A percentile compares a stretch with the other conserved stretches of the same genome.
These are phyloP conservation scores for Candida boidinii DNA, from an alignment of 805 yeast genomes.

Conservation along the genomic window DNA sequence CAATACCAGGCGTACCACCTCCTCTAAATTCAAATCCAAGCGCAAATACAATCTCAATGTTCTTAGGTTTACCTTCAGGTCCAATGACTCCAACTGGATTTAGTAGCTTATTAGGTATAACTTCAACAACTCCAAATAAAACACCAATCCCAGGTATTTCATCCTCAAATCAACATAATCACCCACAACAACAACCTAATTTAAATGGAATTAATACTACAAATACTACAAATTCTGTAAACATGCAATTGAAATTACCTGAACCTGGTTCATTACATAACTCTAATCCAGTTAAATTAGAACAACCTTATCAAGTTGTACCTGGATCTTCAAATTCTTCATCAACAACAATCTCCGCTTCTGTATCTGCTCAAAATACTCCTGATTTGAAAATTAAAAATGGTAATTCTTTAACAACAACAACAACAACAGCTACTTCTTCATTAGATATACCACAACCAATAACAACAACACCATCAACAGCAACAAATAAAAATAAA, in stretches of 20 bases:
- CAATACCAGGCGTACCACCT: conserved; percentile 31
- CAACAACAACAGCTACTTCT: conserved; percentile 4
- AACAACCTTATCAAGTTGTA: too few species aligned
- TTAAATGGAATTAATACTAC: too few species aligned
- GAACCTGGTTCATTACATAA: too few species aligned
- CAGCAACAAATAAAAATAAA: conserved; percentile 5
- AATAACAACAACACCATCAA: conserved; percentile 4
- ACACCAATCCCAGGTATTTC: too few species aligned
- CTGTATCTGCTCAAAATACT: too few species aligned
- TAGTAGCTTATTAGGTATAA: background rate
- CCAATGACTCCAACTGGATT: conserved; percentile 17
- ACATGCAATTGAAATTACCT: too few species aligned
- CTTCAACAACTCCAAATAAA: background rate
- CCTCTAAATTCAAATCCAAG: conserved; percentile 6
- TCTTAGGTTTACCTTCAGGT: conserved; percentile 15
- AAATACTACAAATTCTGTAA: too few species aligned
- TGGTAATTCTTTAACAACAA: conserved; percentile 1
- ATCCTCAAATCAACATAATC: too few species aligned
- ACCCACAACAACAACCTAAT: too few species aligned
- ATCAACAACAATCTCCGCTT: conserved; percentile 3
- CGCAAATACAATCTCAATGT: conserved; percentile 13
- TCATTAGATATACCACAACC: background rate
- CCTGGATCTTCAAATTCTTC: too few species aligned
- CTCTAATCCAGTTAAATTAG: too few species aligned
- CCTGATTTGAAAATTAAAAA: too few species aligned